Conservation (phyloP, 192 early-diverging fungal genomes). For the Entomortierella lignicola region DNA sequence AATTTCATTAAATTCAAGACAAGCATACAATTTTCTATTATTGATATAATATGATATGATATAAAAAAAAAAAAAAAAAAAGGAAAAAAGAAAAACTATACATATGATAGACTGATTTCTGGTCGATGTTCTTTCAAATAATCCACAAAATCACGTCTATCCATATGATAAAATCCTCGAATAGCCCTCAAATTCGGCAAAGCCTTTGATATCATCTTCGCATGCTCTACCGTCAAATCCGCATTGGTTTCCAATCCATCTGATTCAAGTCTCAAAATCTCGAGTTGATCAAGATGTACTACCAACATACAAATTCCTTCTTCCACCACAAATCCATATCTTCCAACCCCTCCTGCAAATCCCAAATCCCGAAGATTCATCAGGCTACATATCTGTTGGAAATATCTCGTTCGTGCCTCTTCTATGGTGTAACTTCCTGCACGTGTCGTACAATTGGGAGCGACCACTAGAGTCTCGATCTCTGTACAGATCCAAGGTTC, state of each 20-base stretch:
- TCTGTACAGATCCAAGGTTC: not conserved
- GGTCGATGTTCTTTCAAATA: not conserved
- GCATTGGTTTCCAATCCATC: not conserved
- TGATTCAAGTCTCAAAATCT: not conserved
- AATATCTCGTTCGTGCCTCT: not conserved
- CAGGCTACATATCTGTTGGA: not conserved
- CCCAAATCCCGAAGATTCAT: not conserved
- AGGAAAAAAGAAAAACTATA: too few relatives aligned
- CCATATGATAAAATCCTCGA: not conserved
- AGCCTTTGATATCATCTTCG: not conserved
- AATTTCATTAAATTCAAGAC: too few relatives aligned
- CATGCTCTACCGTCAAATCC: not conserved
- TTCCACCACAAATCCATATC: not conserved
- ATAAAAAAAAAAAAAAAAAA: too few relatives aligned
- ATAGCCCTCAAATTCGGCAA: not conserved
- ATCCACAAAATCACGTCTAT: not conserved
- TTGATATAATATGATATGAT: too few relatives aligned
- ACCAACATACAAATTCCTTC: not conserved
- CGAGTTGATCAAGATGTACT: not conserved
- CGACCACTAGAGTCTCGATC: not conserved
- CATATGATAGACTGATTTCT: not conserved
- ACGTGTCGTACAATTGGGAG: not conserved
- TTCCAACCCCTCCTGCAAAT: not conserved
- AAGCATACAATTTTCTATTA: too few relatives aligned
- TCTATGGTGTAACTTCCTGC: not conserved